Conservation (phyloP, 139 green algal species). For the Chlorella sorokiniana region DNA sequence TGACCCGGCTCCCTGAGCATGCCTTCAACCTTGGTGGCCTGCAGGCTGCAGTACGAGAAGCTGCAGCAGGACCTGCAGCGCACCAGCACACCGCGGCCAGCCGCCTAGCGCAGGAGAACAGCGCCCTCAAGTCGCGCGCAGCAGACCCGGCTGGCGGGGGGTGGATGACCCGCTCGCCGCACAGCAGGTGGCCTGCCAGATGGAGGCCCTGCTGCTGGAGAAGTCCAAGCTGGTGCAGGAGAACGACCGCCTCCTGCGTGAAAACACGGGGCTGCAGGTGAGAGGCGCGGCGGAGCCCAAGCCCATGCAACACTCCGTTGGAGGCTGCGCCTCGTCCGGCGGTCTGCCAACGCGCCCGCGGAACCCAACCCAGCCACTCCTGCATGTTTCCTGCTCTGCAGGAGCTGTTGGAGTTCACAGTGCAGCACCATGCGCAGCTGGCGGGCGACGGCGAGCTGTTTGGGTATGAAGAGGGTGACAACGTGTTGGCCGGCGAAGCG, state of each 20-base stretch:
- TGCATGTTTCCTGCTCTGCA: not conserved
- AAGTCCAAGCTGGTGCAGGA: constrained; percentile 58
- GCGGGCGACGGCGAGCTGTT: constrained; percentile 44
- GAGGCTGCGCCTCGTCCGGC: too few relatives aligned
- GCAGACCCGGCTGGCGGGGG: constrained; percentile 1
- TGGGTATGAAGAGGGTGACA: not conserved
- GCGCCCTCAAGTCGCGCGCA: not conserved
- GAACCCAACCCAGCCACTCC: not conserved
- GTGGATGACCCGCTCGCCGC: constrained; percentile 19
- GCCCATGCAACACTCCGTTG: not conserved
- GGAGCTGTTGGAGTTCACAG: constrained; percentile 46
- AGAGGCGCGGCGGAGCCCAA: not conserved
- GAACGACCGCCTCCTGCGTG: constrained; percentile 56
- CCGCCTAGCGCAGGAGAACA: constrained; percentile 31
- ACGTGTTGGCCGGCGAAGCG: not conserved
- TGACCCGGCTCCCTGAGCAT: not conserved
- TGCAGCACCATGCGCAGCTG: constrained; percentile 20
- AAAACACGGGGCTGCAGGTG: constrained; percentile 61
- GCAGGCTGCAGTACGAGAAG: constrained; percentile 32
- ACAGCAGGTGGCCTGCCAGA: constrained; percentile 42
- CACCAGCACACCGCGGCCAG: not conserved
- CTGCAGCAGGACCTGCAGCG: constrained; percentile 25
- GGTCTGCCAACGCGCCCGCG: not conserved
- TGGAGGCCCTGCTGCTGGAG: constrained; percentile 60
- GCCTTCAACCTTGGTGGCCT: not conserved